Evolutionary conservation across 257 asterid species (phyloP).

Genomic region (Anisodus tanguticus): DNA sequence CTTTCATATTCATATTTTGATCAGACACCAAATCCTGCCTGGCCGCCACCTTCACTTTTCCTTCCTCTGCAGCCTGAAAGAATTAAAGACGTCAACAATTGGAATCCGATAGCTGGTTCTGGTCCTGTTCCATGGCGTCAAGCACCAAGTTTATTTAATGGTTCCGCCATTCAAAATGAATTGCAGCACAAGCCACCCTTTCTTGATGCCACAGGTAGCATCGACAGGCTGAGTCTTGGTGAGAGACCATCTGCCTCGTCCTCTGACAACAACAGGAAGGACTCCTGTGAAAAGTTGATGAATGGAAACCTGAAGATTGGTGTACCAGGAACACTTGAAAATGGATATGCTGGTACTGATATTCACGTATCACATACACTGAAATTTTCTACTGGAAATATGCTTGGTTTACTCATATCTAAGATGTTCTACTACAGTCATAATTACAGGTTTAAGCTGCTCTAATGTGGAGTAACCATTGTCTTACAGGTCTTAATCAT

Average conservation of each 20-base stretch:
- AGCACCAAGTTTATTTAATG: constrained; percentile 68
- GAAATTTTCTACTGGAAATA: neutral
- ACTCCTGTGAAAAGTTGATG: constrained; percentile 49
- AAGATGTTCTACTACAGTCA: neutral
- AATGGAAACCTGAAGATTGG: constrained; percentile 60
- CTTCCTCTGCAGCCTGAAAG: constrained; percentile 85
- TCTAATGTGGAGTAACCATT: constrained; percentile 19
- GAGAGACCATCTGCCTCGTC: constrained; percentile 54
- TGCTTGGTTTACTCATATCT: constrained; percentile 10
- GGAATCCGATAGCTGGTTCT: constrained; percentile 77
- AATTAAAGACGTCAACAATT: constrained; percentile 69
- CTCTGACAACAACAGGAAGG: constrained; percentile 51
- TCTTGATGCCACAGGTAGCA: constrained; percentile 55
- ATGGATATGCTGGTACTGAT: constrained; percentile 63
- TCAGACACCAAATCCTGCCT: constrained; percentile 98
- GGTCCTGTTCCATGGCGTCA: constrained; percentile 88
- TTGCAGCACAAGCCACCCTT: constrained; percentile 55
- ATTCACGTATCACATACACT: neutral
- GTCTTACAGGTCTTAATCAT: constrained; percentile 57
- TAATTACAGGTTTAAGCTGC: neutral
- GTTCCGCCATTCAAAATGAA: constrained; percentile 55
- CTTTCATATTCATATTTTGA: constrained; percentile 29
- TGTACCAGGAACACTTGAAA: constrained; percentile 49
- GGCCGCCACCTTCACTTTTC: constrained; percentile 95
- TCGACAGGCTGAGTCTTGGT: constrained; percentile 44